These are phyloP conservation scores for Cystobasidium onofrii DNA, from an alignment of 768 basidiomycete genomes.

Conservation along the genomic window DNA sequence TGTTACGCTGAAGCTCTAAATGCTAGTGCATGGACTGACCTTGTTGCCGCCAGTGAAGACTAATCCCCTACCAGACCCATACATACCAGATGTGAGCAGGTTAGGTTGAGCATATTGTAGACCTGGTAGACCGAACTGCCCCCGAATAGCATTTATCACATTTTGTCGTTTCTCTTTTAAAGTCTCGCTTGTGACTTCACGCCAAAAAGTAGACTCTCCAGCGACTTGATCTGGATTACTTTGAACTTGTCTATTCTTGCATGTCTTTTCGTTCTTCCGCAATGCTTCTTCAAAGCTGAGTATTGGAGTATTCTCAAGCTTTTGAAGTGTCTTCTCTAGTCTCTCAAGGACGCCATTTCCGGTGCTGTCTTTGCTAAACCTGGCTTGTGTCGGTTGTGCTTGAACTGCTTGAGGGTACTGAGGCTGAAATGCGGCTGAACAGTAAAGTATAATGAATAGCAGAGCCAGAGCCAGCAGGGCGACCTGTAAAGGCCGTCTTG, in stretches of 20 bases:
- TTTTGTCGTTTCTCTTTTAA: background rate
- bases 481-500: background rate
- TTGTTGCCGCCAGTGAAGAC: conserved; percentile 26
- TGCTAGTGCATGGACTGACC: background rate
- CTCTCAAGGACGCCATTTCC: background rate
- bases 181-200: background rate
- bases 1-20: no score
- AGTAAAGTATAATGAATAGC: background rate
- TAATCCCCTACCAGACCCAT: background rate
- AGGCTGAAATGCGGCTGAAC: background rate
- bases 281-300: conserved; percentile 10
- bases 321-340: conserved; percentile 2
- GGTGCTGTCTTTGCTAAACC: background rate
- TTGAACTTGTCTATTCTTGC: background rate
- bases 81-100: background rate
- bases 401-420: background rate
- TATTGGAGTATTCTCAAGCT: conserved; percentile 1
- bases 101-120: background rate
- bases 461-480: background rate
- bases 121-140: conserved; percentile 8
- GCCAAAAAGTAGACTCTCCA: conserved; percentile 12
- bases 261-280: conserved; percentile 1
- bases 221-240: conserved; percentile 24
- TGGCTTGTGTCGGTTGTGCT: background rate
- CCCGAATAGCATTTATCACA: background rate